Conservation (phyloP, 768 basidiomycete species). For the Pholiota conissans region DNA sequence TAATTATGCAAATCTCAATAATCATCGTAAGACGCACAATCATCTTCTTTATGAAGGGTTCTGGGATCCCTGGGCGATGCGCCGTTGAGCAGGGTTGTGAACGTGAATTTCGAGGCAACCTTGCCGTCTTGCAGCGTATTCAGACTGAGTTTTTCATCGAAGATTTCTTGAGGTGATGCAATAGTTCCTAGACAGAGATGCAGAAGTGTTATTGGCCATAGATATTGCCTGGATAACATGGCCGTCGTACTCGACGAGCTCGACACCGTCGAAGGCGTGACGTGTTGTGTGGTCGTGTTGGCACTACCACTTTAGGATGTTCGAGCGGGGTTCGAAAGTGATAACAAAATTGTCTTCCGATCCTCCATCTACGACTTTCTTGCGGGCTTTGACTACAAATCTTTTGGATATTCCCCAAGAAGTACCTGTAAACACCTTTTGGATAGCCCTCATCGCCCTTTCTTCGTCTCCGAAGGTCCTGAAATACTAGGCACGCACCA, state of each 20-base stretch:
- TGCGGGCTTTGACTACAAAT: neutral
- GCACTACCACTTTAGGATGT: neutral
- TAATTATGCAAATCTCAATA: neutral
- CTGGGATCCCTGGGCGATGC: slow-evolving; percentile 56
- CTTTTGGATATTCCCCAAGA: neutral
- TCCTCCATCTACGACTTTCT: slow-evolving; percentile 1
- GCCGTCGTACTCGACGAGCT: slow-evolving; percentile 10
- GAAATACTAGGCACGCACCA: neutral
- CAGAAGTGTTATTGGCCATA: slow-evolving; percentile 19
- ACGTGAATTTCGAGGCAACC: slow-evolving; percentile 78
- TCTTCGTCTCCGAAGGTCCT: neutral
- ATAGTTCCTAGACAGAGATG: slow-evolving; percentile 16
- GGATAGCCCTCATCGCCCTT: neutral
- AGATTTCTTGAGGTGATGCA: slow-evolving; percentile 38
- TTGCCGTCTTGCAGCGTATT: slow-evolving; percentile 76
- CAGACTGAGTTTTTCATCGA: slow-evolving; percentile 45
- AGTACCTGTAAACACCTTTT: neutral
- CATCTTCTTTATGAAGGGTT: slow-evolving; percentile 48
- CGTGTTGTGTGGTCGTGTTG: neutral
- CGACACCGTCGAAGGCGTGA: slow-evolving; percentile 6
- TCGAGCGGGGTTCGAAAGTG: slow-evolving; percentile 10
- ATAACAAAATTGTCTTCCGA: slow-evolving; percentile 11
- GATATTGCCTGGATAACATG: slow-evolving; percentile 9
- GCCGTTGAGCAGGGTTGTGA: slow-evolving; percentile 62
- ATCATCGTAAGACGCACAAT: slow-evolving; percentile 30